phyloP scores from a whole-genome alignment of 306 rosid species.

The Crotalaria pallida region DNA sequence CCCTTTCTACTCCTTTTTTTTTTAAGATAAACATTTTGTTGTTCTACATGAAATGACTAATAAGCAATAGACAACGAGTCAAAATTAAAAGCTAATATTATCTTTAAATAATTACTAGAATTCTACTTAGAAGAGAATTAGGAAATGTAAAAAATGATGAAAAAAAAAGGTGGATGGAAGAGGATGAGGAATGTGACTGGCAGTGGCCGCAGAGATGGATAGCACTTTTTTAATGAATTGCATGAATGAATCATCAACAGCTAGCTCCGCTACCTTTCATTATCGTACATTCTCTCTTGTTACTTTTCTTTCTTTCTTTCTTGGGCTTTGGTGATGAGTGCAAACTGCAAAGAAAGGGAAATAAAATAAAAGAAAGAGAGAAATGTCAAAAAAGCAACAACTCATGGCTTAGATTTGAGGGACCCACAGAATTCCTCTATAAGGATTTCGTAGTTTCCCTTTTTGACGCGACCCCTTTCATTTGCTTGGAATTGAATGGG shows the following conservation, averaged over 20 bases:
- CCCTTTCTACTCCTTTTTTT: too few relatives aligned
- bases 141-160: too few relatives aligned
- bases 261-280: constrained; percentile 15
- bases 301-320: constrained; percentile 2
- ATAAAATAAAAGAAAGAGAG: constrained; percentile 1
- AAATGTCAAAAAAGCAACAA: constrained; percentile 57
- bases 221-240: background rate
- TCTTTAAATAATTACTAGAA: background rate
- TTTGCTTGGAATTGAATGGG: background rate
- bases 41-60: too few relatives aligned
- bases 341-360: background rate
- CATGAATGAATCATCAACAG: constrained; percentile 19
- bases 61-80: too few relatives aligned
- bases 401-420: constrained; percentile 71
- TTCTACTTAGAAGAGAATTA: too few relatives aligned
- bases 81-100: background rate
- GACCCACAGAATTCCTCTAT: constrained; percentile 46
- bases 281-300: constrained; percentile 15
- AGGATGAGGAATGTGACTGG: background rate
- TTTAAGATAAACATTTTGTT: too few relatives aligned
- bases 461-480: constrained; percentile 48
- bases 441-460: constrained; percentile 40
- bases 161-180: background rate
- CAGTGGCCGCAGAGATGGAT: background rate
- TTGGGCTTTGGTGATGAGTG: background rate